A percentile compares a stretch with the other conserved stretches of the same genome.
These are phyloP conservation scores for Wickerhamiella galacta DNA, from an alignment of 805 yeast species.

Conservation along the genomic window DNA sequence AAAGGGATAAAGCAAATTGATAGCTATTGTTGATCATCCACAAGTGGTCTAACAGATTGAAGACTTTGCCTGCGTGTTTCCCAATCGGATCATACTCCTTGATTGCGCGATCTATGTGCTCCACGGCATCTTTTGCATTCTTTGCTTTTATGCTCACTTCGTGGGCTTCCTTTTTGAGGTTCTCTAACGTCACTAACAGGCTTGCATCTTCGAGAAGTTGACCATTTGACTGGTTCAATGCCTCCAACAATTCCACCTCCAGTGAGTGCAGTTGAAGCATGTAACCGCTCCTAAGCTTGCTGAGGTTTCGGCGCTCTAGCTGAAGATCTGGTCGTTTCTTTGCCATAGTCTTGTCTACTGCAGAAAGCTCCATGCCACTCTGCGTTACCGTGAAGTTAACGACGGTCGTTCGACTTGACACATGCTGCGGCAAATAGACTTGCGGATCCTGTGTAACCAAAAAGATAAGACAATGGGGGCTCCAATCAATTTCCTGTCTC, in stretches of 20 bases:
- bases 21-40: constrained; percentile 35
- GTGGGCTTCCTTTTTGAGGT: constrained; percentile 43
- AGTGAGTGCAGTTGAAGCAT: constrained; percentile 34
- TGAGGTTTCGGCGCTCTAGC: constrained; percentile 34
- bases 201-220: constrained; percentile 48
- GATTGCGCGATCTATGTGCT: constrained; percentile 33
- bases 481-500: constrained; percentile 44
- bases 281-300: constrained; percentile 43
- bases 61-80: constrained; percentile 34
- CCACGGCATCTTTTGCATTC: constrained; percentile 40
- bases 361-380: constrained; percentile 45
- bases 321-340: constrained; percentile 53
- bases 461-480: constrained; percentile 43
- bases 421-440: constrained; percentile 32
- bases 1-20: constrained; percentile 36
- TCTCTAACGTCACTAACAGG: constrained; percentile 43
- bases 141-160: constrained; percentile 35
- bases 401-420: constrained; percentile 44
- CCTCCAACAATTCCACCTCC: constrained; percentile 41
- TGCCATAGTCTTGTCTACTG: constrained; percentile 39
- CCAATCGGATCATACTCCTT: constrained; percentile 39
- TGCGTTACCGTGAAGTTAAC: constrained; percentile 62
- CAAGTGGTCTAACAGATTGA: constrained; percentile 29
- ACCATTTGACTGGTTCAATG: constrained; percentile 41
- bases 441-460: constrained; percentile 46